These are phyloP conservation scores for Scheffersomyces insectosa DNA, from an alignment of 1,139 yeast species.

Conservation along the genomic window DNA sequence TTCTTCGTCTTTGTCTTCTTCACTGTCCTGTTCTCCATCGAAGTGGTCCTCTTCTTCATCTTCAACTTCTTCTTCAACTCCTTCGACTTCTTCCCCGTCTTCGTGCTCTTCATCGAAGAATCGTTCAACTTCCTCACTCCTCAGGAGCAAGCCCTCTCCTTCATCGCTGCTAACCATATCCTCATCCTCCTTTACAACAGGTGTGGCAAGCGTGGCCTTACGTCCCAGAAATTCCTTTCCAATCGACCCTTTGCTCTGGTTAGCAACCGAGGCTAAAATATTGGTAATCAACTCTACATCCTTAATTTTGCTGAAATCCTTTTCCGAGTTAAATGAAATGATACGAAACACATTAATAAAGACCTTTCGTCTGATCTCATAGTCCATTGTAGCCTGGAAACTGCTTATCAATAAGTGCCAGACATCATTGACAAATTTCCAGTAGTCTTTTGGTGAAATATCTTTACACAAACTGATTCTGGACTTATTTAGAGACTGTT, in stretches of 20 bases:
- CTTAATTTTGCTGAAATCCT: slow-evolving; percentile 20
- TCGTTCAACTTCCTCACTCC: background rate
- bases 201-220: background rate
- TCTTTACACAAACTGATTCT: slow-evolving; percentile 27
- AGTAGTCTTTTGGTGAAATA: slow-evolving; percentile 27
- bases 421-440: slow-evolving; percentile 48
- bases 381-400: slow-evolving; percentile 76
- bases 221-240: slow-evolving; percentile 12
- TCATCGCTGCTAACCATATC: slow-evolving; percentile 14
- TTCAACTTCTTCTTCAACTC: slow-evolving; percentile 9
- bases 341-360: slow-evolving; percentile 60
- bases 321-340: slow-evolving; percentile 27
- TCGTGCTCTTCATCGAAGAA: slow-evolving; percentile 3
- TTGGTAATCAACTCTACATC: slow-evolving; percentile 39
- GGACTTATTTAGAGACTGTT: slow-evolving; percentile 23
- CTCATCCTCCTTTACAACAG: slow-evolving; percentile 7
- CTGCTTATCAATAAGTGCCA: slow-evolving; percentile 66
- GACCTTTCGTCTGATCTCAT: slow-evolving; percentile 60
- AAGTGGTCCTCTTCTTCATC: slow-evolving; percentile 5
- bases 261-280: slow-evolving; percentile 68
- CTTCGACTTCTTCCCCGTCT: slow-evolving; percentile 6
- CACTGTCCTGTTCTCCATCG: background rate
- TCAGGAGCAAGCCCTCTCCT: slow-evolving; percentile 5
- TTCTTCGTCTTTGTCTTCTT: slow-evolving; percentile 8
- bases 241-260: slow-evolving; percentile 49